These are phyloP conservation scores for Aspergillus quadricinctus DNA, from an alignment of 2,329 filamentous ascomycete species.

Conservation along the genomic window DNA sequence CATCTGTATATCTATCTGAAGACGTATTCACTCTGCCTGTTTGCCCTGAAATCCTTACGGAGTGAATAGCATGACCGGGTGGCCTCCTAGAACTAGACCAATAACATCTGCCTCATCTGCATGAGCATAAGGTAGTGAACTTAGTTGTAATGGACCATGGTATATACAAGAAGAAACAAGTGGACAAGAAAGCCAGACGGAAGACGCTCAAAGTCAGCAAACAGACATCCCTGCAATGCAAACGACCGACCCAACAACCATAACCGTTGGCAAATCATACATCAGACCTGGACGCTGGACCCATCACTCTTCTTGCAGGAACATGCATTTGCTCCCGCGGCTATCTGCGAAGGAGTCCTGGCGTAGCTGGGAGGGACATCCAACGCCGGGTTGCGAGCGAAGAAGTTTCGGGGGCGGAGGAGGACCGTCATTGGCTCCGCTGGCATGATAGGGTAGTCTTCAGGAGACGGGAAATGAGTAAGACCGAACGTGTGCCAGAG, in stretches of 20 bases:
- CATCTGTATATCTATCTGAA: neutral
- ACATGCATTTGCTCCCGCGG: slow-evolving; percentile 38
- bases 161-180: neutral
- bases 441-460: slow-evolving; percentile 92
- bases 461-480: slow-evolving; percentile 81
- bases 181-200: too few relatives aligned
- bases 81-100: neutral
- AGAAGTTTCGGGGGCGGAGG: slow-evolving; percentile 77
- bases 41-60: neutral
- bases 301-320: slow-evolving; percentile 35
- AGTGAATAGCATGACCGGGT: neutral
- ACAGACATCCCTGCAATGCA: neutral
- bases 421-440: slow-evolving; percentile 79
- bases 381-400: slow-evolving; percentile 70
- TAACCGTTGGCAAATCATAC: slow-evolving; percentile 12
- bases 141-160: neutral
- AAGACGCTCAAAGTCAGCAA: neutral
- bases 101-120: neutral
- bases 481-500: slow-evolving; percentile 93
- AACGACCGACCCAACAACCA: neutral
- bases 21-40: neutral
- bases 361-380: slow-evolving; percentile 76
- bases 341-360: slow-evolving; percentile 66
- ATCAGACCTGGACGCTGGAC: slow-evolving; percentile 35
- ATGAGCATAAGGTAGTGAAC: neutral